Conservation (phyloP, 768 basidiomycete species). For the Cystofilobasidium capitatum region DNA sequence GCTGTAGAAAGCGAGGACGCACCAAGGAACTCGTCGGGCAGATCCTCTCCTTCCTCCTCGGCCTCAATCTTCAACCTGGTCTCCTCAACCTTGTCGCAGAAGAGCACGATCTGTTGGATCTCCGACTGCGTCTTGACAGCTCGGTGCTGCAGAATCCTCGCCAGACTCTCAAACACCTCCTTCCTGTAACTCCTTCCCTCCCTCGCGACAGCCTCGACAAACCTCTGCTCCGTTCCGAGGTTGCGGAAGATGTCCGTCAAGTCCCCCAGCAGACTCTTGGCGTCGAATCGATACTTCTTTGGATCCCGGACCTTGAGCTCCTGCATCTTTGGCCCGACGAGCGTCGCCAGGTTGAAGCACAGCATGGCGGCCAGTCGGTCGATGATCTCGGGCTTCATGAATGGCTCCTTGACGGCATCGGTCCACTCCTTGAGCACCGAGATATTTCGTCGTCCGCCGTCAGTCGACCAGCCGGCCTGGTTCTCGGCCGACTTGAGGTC, state of each 20-base stretch:
- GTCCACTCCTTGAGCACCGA: constrained; percentile 84
- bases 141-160: constrained; percentile 53
- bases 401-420: constrained; percentile 78
- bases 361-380: constrained; percentile 91
- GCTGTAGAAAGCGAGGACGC: constrained; percentile 31
- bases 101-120: constrained; percentile 56
- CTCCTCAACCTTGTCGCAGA: constrained; percentile 75
- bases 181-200: constrained; percentile 87
- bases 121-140: constrained; percentile 67
- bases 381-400: constrained; percentile 93
- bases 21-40: constrained; percentile 97
- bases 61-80: constrained; percentile 61
- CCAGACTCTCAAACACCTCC: constrained; percentile 71
- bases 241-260: constrained; percentile 86
- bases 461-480: constrained; percentile 74
- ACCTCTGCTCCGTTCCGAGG: constrained; percentile 65
- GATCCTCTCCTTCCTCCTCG: constrained; percentile 71
- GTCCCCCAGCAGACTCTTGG: constrained; percentile 68
- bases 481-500: constrained; percentile 71
- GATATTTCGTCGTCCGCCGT: constrained; percentile 79
- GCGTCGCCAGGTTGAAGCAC: constrained; percentile 80
- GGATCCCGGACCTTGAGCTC: constrained; percentile 75
- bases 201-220: constrained; percentile 76
- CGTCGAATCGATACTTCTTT: constrained; percentile 82
- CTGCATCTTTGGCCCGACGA: constrained; percentile 79